These are phyloP conservation scores for Alisma plantagoaquatica DNA, from an alignment of 106 monocot species.

Conservation along the genomic window DNA sequence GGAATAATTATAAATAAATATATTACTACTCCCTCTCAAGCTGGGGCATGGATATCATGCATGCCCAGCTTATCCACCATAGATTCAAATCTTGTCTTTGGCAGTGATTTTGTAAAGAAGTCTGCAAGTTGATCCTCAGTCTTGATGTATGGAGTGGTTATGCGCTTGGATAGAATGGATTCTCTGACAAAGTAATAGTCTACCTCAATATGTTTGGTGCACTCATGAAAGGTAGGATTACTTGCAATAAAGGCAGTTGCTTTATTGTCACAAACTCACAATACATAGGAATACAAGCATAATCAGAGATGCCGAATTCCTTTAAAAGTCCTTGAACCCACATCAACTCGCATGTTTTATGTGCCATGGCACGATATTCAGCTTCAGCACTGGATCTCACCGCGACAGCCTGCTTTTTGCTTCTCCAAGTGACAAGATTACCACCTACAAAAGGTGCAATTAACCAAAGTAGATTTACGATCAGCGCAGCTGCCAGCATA, in stretches of 20 bases:
- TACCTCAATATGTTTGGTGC: not conserved
- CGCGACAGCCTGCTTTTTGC: not conserved
- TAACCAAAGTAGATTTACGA: too few relatives aligned
- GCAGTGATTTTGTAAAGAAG: not conserved
- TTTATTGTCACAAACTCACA: not conserved
- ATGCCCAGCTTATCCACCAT: not conserved
- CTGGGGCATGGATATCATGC: not conserved
- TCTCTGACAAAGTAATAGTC: not conserved
- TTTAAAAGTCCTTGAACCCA: not conserved
- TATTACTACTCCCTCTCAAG: not conserved
- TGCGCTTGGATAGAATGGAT: not conserved
- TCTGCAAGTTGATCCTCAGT: not conserved
- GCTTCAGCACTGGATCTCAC: not conserved
- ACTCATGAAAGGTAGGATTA: not conserved
- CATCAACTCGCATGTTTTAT: not conserved
- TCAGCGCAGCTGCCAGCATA: too few relatives aligned
- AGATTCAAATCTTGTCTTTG: not conserved
- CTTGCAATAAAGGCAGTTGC: not conserved
- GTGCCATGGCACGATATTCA: not conserved
- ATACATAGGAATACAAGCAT: not conserved
- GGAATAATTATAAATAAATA: not conserved
- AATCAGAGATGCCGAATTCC: not conserved
- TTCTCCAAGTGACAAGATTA: not conserved
- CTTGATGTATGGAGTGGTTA: not conserved
- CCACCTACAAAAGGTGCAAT: not conserved